These are phyloP conservation scores for Mortierella sp. DNA, from an alignment of 371 early-diverging fungal species.

Conservation along the genomic window DNA sequence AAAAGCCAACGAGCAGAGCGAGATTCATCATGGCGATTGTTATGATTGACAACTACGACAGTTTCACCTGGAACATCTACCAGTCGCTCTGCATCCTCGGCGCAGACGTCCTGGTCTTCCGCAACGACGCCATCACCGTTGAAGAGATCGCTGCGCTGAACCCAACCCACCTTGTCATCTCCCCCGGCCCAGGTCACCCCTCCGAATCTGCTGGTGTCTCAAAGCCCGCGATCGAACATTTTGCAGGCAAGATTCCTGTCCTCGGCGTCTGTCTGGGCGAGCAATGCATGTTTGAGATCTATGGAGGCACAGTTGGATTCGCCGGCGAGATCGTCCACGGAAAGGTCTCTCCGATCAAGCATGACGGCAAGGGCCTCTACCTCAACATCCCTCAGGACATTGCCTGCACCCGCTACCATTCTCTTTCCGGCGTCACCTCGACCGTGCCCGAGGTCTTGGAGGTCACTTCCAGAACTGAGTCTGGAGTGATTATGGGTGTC, in stretches of 20 bases:
- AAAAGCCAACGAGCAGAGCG: neutral
- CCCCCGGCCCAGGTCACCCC: constrained; percentile 97
- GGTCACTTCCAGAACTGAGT: constrained; percentile 87
- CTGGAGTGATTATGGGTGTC: constrained; percentile 93
- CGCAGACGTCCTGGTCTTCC: constrained; percentile 89
- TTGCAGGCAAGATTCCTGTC: constrained; percentile 94
- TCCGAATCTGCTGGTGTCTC: constrained; percentile 91
- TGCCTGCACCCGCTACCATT: constrained; percentile 94
- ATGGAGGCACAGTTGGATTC: constrained; percentile 90
- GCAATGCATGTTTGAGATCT: constrained; percentile 95
- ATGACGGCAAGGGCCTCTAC: constrained; percentile 92
- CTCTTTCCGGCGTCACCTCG: constrained; percentile 86
- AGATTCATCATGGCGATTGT: constrained; percentile 75
- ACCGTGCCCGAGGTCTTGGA: constrained; percentile 88
- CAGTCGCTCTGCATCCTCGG: constrained; percentile 92
- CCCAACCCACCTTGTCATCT: constrained; percentile 94
- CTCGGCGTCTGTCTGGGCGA: constrained; percentile 97
- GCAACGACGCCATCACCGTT: constrained; percentile 94
- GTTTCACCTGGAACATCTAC: constrained; percentile 98
- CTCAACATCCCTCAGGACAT: constrained; percentile 85
- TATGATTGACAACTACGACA: constrained; percentile 98
- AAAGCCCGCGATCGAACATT: constrained; percentile 82
- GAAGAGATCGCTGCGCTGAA: constrained; percentile 80
- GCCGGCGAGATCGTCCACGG: constrained; percentile 97
- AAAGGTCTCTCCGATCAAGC: constrained; percentile 87